Evolutionary conservation across 2,329 filamentous ascomycete genomes (phyloP).

Genomic region (Zarea fungicola): DNA sequence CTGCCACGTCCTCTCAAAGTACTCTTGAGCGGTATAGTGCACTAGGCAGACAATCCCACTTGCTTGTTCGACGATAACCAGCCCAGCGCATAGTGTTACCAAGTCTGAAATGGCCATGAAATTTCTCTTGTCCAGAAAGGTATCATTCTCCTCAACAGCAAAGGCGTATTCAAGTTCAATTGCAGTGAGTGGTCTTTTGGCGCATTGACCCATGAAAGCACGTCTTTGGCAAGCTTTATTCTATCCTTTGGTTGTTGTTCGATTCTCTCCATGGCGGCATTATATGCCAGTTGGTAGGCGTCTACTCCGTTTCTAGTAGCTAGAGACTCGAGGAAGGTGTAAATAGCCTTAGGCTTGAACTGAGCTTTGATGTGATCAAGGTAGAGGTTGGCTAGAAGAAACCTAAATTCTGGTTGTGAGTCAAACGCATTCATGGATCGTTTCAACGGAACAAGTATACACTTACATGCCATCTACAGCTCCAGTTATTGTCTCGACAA

Average conservation of each 20-base stretch:
- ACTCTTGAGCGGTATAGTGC: slow-evolving; percentile 43
- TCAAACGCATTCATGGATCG: neutral
- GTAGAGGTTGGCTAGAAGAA: slow-evolving; percentile 14
- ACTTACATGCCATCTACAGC: slow-evolving; percentile 9
- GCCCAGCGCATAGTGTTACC: slow-evolving; percentile 34
- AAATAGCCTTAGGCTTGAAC: slow-evolving; percentile 24
- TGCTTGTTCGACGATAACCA: slow-evolving; percentile 36
- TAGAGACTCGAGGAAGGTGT: slow-evolving; percentile 25
- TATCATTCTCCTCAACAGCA: slow-evolving; percentile 17
- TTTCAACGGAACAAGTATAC: neutral
- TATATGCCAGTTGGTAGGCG: slow-evolving; percentile 35
- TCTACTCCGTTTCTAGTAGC: slow-evolving; percentile 6
- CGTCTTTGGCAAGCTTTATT: slow-evolving; percentile 31
- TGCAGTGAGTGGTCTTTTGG: slow-evolving; percentile 27
- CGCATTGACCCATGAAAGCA: slow-evolving; percentile 36
- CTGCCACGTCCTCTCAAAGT: slow-evolving; percentile 27
- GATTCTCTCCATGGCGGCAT: slow-evolving; percentile 37
- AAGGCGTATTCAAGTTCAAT: slow-evolving; percentile 38
- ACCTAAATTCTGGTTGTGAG: slow-evolving; percentile 1
- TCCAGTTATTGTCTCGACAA: neutral
- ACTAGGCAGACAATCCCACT: slow-evolving; percentile 35
- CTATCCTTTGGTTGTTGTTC: slow-evolving; percentile 28
- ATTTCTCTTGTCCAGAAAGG: neutral
- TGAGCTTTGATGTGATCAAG: slow-evolving; percentile 12
- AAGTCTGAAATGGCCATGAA: slow-evolving; percentile 28